Base-by-base conservation (phyloP, 371 early-diverging fungal genomes). In the Syncephalastrum racemosum region DNA sequence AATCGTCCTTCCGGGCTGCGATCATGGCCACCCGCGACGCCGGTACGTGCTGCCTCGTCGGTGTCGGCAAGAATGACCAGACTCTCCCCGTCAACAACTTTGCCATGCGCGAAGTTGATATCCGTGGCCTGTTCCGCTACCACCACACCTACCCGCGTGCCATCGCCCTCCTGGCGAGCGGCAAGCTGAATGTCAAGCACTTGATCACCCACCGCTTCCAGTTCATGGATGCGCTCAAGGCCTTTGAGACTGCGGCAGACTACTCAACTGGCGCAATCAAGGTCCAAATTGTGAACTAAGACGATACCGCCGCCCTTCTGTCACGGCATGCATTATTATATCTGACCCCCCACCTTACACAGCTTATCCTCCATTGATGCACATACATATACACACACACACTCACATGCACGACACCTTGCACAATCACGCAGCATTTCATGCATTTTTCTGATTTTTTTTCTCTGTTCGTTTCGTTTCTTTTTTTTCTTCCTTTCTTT, bases 81-180 rank as follows among this genome's bases (percentile, higher is more conserved):
- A 59, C 63, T 1, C 56, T 76, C 15, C 77, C 77, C 14, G 77
- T 76, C 43, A 73, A 76, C 55, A 73, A 71, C 56, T 73, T 76
- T 68, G 77, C 77, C 16, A 76, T 71, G 73, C 68, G 73, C 31
- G 77, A 76, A 59, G 77, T 76, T 10, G 73, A 76, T 25, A 73
- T 76, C 50, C 53, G 65, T 36, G 77, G 77, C 41, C 55, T 73
- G 2, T 76, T 73, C 59, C 62, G 73, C 49, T 68, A 64, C 48
- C 76, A 76, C 49, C 76, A 76, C 54, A 76, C 76, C 25, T 76
- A 73, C 36, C 76, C 76, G 39, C 67, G 71, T 46, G 76, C 73
- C 15, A 68, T 76, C 31, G 53, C 68, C 47, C 50, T 76, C n/a
- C 45, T 76, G 24, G 59, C 70, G 4, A 68, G 73, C 45, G 71